Evolutionary conservation across 2,329 filamentous ascomycete genomes (phyloP).

Genomic region (Xylariaceae sp.): DNA sequence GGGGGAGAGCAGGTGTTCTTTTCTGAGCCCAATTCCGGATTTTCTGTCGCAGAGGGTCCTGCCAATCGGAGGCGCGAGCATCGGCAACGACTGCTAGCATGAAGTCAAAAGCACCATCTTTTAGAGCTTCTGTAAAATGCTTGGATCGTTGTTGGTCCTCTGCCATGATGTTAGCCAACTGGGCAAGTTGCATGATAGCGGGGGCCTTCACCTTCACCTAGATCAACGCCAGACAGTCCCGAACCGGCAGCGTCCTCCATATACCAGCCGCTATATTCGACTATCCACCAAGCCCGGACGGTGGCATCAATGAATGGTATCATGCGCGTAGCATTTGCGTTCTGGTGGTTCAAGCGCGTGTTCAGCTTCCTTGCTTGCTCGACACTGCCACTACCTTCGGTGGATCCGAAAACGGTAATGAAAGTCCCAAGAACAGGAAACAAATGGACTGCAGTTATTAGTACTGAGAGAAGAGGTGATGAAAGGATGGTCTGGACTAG

Average conservation of each 20-base stretch:
- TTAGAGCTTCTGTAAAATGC: slow-evolving; percentile 70
- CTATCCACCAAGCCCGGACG: slow-evolving; percentile 79
- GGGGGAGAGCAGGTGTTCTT: slow-evolving; percentile 66
- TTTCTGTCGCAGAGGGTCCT: slow-evolving; percentile 78
- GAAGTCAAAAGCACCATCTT: slow-evolving; percentile 90
- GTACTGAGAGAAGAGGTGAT: slow-evolving; percentile 2
- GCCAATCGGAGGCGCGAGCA: slow-evolving; percentile 76
- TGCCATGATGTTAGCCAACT: slow-evolving; percentile 32
- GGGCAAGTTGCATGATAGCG: slow-evolving; percentile 11
- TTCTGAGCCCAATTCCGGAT: slow-evolving; percentile 79
- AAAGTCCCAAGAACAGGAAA: slow-evolving; percentile 75
- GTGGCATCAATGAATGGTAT: slow-evolving; percentile 75
- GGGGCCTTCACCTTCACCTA: slow-evolving; percentile 48
- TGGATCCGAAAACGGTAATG: slow-evolving; percentile 73
- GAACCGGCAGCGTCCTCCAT: slow-evolving; percentile 65
- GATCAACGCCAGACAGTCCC: slow-evolving; percentile 57
- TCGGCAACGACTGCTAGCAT: slow-evolving; percentile 81
- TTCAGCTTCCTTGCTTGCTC: slow-evolving; percentile 69
- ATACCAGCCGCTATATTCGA: slow-evolving; percentile 89
- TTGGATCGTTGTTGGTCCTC: slow-evolving; percentile 70
- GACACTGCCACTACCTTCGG: slow-evolving; percentile 65
- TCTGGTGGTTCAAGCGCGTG: slow-evolving; percentile 59
- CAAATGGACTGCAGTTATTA: slow-evolving; percentile 62
- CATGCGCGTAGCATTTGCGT: slow-evolving; percentile 67
- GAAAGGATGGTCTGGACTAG: not conserved